Evolutionary conservation across 345 rosid genomes (phyloP), one percentile per base, ranked within the genome.

Genomic region (Rubroshorea leprosula): DNA sequence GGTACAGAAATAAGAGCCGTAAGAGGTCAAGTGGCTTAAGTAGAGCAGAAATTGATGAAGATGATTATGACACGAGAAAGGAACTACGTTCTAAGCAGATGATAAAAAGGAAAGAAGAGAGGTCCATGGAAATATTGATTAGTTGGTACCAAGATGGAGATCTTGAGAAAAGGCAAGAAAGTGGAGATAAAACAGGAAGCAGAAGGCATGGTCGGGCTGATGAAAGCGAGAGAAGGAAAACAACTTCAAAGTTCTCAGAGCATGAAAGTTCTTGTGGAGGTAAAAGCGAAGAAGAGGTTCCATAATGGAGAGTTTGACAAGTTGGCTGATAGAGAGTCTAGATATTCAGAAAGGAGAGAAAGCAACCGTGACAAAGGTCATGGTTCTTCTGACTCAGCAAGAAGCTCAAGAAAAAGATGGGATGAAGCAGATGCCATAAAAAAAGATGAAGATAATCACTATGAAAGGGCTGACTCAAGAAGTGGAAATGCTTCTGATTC

Each of bases 101-200:
- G 66, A 93, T 83, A 88, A 89, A 70, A 74, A 89, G 81, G 57
- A 89, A 74, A 65, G 97, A 93, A 78, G 97, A 93, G 70, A 85
- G 96, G 64, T 81, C 96, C 70, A 70, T 93, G 75, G 97, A 93
- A 31, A 82, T 82, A 71, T 57, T 89, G 60, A 93, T 94, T 59
- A 89, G 81, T 72, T 85, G 87, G 87, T 89, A 93, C 63, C 84
- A 93, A 77, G 97, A 93, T 51, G 96, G 97, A 60, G 97, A 93
- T 41, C 72, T 69, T 11, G 99, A 89, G 18, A 71, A 48, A 63
- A 75, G 68, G 74, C 81, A 63, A 59, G 84, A 74, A 55, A 84
- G 75, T 59, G 86, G 83, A 6, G 96, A 85, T 26, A 90, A 78
- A 77, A 65, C 68, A 21, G 78, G 79, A 46, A 56, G 62, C 62